Evolutionary conservation across 139 green algal genomes (phyloP), one percentile per base, ranked within the genome.

Genomic region (Microglena sp.): DNA sequence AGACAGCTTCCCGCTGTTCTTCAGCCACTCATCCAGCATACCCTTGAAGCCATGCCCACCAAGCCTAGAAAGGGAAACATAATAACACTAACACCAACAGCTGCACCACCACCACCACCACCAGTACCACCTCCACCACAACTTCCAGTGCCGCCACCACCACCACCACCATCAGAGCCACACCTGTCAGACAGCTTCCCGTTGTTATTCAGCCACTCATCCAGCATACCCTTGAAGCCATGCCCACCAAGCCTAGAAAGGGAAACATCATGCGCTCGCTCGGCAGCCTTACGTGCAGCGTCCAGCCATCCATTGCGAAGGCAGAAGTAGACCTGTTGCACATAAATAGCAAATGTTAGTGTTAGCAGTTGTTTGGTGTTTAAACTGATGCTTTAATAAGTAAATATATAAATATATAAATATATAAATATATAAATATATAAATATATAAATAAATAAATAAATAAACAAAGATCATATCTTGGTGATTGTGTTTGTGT

Each of bases 291-390:
- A 8, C 79, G 59, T 1, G 87, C 87, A 24, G 86, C 75, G 29
- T 75, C 64, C 22, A 70, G 40, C 63, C 80, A 86, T 34, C 86
- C 87, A 26, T 79, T 79, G 27, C 87, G 76, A 26, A 94, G 75
- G 70, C 68, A 79, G 58, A 73, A 81, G 73, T 83, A 94, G 55
- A 94, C 67, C 72, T 86, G 70, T n/a, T n/a, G n/a, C n/a, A n/a
- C n/a, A 67, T 71, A 28, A 24, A 11, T 22, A 5, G 40, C 43
- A 2, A 30, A 2, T 8, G 28, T 35, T 5, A 33, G 26, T 5
- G 55, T 11, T 4, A 36, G 4, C 5, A 18, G 4, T 5, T 34
- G 55, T 11, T 6, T 40, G 27, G 22, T 28, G 28, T 40, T 28
- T 5, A 5, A 8, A 6, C 4, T 28, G 6, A 4, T 5, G n/a